Percentiles rank a stretch among this genome's conserved stretches.
phyloP scores from a whole-genome alignment of 192 early-diverging fungal genomes.

The Geosiphon pyriformis region DNA sequence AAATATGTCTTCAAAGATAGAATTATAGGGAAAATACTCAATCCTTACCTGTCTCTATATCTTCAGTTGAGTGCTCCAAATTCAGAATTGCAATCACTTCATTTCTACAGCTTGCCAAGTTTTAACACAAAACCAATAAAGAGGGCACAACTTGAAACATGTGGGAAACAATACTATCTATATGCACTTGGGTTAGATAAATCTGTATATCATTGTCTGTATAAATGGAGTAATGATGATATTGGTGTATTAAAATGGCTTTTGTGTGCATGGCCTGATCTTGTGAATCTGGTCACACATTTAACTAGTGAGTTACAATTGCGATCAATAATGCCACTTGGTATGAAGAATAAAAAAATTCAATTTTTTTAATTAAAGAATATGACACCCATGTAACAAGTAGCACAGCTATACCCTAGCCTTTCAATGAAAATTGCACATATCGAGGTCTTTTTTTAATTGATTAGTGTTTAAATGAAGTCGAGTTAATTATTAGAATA shows the following conservation, averaged over 20 bases:
- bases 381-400: no score
- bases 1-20: neutral
- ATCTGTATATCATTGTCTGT: conserved; percentile 3
- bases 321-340: conserved; percentile 7
- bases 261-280: neutral
- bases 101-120: neutral
- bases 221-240: conserved; percentile 5
- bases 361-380: no score
- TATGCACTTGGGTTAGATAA: conserved; percentile 2
- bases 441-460: no score
- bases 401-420: no score
- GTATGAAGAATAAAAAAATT: no score
- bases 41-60: neutral
- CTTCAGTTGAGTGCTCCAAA: neutral
- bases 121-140: neutral
- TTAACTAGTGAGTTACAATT: neutral
- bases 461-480: no score
- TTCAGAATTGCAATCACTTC: neutral
- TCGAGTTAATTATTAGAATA: no score
- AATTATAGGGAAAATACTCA: neutral
- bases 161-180: neutral
- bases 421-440: no score
- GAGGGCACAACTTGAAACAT: neutral
- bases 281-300: neutral
- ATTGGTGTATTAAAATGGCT: neutral